These are phyloP conservation scores for Balamuthia mandrillaris DNA, from an alignment of 208 protist species.

Conservation along the genomic window DNA sequence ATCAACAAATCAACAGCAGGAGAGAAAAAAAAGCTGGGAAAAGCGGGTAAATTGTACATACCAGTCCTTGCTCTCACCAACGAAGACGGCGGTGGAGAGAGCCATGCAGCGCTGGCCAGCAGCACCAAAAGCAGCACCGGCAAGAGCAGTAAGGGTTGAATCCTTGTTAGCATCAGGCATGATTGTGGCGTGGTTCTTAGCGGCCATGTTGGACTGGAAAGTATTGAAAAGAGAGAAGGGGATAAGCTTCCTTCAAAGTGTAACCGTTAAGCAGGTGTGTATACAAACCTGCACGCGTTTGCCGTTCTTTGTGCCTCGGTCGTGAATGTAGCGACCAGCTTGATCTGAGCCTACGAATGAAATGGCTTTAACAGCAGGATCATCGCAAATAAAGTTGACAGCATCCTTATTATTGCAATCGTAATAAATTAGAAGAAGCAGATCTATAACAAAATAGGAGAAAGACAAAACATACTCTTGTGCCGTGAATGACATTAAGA, in stretches of 20 bases:
- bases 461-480: slow-evolving; percentile 19
- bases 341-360: slow-evolving; percentile 83
- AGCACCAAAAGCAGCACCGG: slow-evolving; percentile 83
- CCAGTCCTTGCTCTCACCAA: slow-evolving; percentile 78
- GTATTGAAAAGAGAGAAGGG: neutral
- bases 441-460: neutral
- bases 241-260: too few species aligned
- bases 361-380: slow-evolving; percentile 81
- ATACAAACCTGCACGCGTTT: slow-evolving; percentile 76
- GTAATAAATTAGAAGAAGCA: too few species aligned
- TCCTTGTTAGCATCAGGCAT: slow-evolving; percentile 81
- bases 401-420: slow-evolving; percentile 50
- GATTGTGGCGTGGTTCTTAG: slow-evolving; percentile 88
- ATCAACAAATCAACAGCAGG: too few species aligned
- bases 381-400: slow-evolving; percentile 89
- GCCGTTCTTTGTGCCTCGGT: slow-evolving; percentile 74
- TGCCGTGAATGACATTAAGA: slow-evolving; percentile 82
- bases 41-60: neutral
- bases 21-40: neutral
- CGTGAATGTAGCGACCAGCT: slow-evolving; percentile 82
- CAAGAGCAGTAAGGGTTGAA: slow-evolving; percentile 73
- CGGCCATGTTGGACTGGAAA: slow-evolving; percentile 83
- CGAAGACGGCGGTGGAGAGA: slow-evolving; percentile 81
- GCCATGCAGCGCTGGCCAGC: slow-evolving; percentile 91
- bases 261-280: too few species aligned